Conservation (phyloP, 129 eudicot genomes). For the Arctium lappa region DNA sequence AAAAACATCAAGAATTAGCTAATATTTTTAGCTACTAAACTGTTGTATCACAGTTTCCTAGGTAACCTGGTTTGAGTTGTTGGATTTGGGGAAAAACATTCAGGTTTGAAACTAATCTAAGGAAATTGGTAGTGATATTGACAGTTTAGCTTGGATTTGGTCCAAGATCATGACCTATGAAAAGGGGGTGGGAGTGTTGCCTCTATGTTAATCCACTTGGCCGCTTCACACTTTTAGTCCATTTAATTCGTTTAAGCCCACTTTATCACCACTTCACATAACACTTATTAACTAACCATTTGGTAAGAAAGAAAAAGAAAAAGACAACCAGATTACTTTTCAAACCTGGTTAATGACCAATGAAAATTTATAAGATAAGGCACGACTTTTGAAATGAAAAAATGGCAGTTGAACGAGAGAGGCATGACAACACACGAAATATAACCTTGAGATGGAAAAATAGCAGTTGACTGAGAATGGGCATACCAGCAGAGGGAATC, state of each 20-base stretch:
- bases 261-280: background rate
- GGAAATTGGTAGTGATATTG: background rate
- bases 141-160: background rate
- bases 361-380: background rate
- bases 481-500: constrained; percentile 87
- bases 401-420: background rate
- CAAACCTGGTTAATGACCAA: background rate
- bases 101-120: background rate
- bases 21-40: background rate
- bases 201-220: background rate
- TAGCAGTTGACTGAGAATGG: constrained; percentile 9
- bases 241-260: background rate
- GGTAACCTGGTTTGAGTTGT: constrained; percentile 6
- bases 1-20: background rate
- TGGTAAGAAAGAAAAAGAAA: background rate
- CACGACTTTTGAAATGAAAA: background rate
- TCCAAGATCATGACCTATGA: background rate
- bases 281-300: background rate
- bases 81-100: background rate
- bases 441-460: background rate
- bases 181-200: background rate
- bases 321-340: background rate
- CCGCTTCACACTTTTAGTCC: background rate
- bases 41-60: background rate
- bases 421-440: background rate